phyloP scores from a whole-genome alignment of 768 basidiomycete species.

The Coprinellus micaceus region DNA sequence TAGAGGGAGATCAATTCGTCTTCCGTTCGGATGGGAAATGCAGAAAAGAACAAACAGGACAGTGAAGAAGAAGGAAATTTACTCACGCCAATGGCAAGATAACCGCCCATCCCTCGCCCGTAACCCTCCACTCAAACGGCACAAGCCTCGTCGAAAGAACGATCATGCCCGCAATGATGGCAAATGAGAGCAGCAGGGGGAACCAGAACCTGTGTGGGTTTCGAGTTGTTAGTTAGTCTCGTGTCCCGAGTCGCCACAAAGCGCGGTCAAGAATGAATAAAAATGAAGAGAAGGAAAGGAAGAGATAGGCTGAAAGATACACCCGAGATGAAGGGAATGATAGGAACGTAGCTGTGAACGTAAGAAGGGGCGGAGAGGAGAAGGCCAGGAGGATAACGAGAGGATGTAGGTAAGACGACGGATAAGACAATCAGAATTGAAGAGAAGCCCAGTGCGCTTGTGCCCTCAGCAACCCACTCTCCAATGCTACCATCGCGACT shows the following conservation, averaged over 20 bases:
- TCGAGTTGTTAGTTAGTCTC: conserved; percentile 22
- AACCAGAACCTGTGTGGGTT: conserved; percentile 52
- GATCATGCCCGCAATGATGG: conserved; percentile 55
- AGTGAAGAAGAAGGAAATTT: background rate
- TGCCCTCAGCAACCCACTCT: background rate
- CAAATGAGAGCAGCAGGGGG: conserved; percentile 46
- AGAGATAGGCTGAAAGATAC: background rate
- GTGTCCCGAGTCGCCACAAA: background rate
- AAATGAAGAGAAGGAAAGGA: background rate
- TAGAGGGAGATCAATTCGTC: too few species aligned
- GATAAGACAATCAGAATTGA: background rate
- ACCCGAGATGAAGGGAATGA: background rate
- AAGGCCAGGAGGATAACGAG: background rate
- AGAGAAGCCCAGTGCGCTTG: too few species aligned
- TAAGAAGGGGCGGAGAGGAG: background rate
- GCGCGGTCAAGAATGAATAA: too few species aligned
- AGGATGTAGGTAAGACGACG: too few species aligned
- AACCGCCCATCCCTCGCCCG: conserved; percentile 63
- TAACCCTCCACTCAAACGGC: conserved; percentile 56
- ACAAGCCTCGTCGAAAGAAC: conserved; percentile 46
- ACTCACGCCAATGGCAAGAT: conserved; percentile 65
- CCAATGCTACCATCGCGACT: background rate
- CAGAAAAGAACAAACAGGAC: background rate
- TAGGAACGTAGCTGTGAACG: too few species aligned
- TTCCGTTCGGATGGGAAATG: background rate